Percentiles rank a stretch among this genome's conserved stretches.
Conservation (phyloP, 2,329 filamentous ascomycete species). For the Epichloe brachyelytri region DNA sequence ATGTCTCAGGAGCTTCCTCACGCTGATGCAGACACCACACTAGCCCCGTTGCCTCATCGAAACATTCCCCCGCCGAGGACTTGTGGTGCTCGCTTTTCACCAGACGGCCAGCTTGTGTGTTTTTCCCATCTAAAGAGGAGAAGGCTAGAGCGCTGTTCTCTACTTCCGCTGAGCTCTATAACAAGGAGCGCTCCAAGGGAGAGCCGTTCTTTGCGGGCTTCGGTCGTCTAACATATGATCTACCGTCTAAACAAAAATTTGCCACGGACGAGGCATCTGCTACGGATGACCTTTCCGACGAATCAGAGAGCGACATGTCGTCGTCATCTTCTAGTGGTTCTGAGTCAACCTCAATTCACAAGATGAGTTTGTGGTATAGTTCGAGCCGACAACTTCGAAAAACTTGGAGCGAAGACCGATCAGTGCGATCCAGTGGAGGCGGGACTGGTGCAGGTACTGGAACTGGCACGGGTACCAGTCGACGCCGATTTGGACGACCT, state of each 20-base stretch:
- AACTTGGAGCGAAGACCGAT: conserved; percentile 43
- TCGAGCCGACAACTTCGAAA: conserved; percentile 38
- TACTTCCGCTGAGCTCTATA: conserved; percentile 30
- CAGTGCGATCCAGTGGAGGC: conserved; percentile 45
- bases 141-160: conserved; percentile 39
- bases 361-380: conserved; percentile 43
- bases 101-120: conserved; percentile 49
- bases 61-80: conserved; percentile 41
- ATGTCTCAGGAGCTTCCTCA: conserved; percentile 51
- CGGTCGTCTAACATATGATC: conserved; percentile 39
- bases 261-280: conserved; percentile 36
- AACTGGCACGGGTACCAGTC: conserved; percentile 40
- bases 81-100: conserved; percentile 49
- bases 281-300: conserved; percentile 37
- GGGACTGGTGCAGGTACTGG: conserved; percentile 38
- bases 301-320: conserved; percentile 34
- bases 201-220: conserved; percentile 46
- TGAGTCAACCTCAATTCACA: conserved; percentile 49
- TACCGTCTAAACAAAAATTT: conserved; percentile 32
- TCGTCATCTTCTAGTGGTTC: conserved; percentile 45
- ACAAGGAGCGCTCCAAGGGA: conserved; percentile 35
- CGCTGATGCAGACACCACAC: conserved; percentile 38
- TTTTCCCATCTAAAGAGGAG: conserved; percentile 59
- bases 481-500: conserved; percentile 32
- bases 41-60: conserved; percentile 38